phyloP scores from a whole-genome alignment of 176 grass and related monocot genomes.

The Echinochloa phyllopogon region DNA sequence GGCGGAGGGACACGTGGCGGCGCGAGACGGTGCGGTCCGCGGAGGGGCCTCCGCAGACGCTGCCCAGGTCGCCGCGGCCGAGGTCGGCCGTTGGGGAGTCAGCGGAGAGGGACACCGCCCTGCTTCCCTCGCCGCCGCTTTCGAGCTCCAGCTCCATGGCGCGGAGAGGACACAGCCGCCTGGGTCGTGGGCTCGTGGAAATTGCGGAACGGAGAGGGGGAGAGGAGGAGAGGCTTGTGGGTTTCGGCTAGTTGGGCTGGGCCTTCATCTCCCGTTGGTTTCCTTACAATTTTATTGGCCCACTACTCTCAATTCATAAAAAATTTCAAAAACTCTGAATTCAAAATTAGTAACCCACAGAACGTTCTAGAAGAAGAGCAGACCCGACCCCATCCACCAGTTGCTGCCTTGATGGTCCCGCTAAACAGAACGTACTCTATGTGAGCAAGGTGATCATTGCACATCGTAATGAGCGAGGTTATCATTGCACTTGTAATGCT shows the following conservation, averaged over 20 bases:
- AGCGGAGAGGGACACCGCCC: conserved; percentile 15
- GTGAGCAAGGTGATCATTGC: too few species aligned
- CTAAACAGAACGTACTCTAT: neutral
- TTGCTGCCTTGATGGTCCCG: neutral
- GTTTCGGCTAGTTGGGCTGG: neutral
- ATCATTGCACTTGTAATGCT: neutral
- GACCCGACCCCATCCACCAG: neutral
- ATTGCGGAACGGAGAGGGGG: neutral
- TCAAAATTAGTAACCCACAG: neutral
- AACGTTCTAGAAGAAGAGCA: neutral
- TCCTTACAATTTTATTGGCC: neutral
- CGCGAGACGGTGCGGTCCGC: conserved; percentile 59
- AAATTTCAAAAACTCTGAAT: too few species aligned
- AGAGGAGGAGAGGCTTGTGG: neutral
- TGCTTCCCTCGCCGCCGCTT: neutral
- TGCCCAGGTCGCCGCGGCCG: conserved; percentile 35
- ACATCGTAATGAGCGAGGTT: neutral
- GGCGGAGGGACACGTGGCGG: conserved; percentile 64
- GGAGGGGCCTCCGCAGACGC: neutral
- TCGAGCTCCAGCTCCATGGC: conserved; percentile 51
- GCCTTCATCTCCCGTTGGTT: neutral
- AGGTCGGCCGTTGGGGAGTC: conserved; percentile 19
- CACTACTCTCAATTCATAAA: neutral
- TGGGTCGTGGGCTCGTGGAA: neutral
- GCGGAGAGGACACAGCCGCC: neutral